A percentile compares a stretch with the other conserved stretches of the same genome.
Conservation (phyloP, 1,284 basidiomycete species). For the Ceratobasidium sp. region DNA sequence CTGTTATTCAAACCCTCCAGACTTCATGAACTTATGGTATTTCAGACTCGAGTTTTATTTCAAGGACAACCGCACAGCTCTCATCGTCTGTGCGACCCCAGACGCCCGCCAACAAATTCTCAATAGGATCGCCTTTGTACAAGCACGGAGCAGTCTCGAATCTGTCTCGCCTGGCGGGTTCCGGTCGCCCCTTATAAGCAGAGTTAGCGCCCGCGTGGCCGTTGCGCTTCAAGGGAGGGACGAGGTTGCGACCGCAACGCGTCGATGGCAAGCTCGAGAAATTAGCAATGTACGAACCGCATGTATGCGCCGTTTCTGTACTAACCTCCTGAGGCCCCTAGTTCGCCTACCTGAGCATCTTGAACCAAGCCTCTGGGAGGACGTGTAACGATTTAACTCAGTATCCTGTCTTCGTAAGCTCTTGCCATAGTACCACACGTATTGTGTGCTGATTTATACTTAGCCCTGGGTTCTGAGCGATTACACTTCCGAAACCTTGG, state of each 20-base stretch:
- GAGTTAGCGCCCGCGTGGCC: conserved; percentile 64
- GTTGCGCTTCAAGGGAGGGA: conserved; percentile 62
- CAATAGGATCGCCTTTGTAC: conserved; percentile 58
- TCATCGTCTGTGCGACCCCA: conserved; percentile 82
- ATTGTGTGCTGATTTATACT: conserved; percentile 27
- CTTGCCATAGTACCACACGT: conserved; percentile 37
- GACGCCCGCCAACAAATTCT: conserved; percentile 74
- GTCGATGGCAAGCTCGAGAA: conserved; percentile 87
- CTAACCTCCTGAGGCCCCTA: conserved; percentile 55
- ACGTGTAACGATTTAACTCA: conserved; percentile 95
- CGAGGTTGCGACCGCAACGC: conserved; percentile 76
- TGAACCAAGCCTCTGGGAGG: conserved; percentile 91
- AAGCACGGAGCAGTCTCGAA: conserved; percentile 43
- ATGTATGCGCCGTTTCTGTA: conserved; percentile 27
- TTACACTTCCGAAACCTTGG: conserved; percentile 81
- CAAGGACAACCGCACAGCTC: conserved; percentile 85
- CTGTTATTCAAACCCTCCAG: background rate
- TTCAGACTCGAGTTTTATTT: conserved; percentile 90
- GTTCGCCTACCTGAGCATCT: conserved; percentile 88
- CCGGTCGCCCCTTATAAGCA: conserved; percentile 70
- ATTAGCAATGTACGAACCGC: conserved; percentile 81
- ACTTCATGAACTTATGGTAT: conserved; percentile 4
- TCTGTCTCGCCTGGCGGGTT: conserved; percentile 53
- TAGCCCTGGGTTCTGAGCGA: conserved; percentile 90
- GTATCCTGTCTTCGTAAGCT: conserved; percentile 90